These are phyloP conservation scores for Boechera retrofracta DNA, from an alignment of 345 rosid genomes.

Conservation along the genomic window DNA sequence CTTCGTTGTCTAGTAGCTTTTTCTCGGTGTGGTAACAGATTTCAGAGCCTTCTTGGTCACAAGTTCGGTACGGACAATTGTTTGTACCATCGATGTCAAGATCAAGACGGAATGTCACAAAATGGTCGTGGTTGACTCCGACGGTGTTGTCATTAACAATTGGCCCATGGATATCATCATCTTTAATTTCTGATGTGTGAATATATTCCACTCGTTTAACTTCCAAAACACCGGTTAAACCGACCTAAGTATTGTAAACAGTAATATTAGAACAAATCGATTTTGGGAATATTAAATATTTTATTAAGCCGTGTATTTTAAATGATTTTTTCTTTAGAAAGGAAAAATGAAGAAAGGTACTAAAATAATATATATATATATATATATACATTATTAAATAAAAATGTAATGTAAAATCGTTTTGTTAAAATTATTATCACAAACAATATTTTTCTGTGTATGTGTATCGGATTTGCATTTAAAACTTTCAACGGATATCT, in stretches of 20 bases:
- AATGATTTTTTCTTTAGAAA: too few relatives aligned
- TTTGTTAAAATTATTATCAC: too few relatives aligned
- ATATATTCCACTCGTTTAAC: slow-evolving; percentile 47
- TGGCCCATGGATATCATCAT: slow-evolving; percentile 52
- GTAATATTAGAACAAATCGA: not conserved
- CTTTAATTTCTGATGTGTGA: slow-evolving; percentile 44
- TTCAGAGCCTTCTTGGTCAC: slow-evolving; percentile 29
- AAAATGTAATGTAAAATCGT: too few relatives aligned
- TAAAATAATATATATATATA: too few relatives aligned
- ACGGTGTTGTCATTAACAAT: slow-evolving; percentile 51
- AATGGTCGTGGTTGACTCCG: slow-evolving; percentile 58
- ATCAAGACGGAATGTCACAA: slow-evolving; percentile 52
- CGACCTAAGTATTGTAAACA: slow-evolving; percentile 40
- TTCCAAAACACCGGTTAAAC: slow-evolving; percentile 54
- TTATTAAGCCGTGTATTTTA: too few relatives aligned
- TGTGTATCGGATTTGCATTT: too few relatives aligned
- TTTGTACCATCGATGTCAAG: slow-evolving; percentile 55
- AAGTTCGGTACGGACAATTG: slow-evolving; percentile 50
- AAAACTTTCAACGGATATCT: too few relatives aligned
- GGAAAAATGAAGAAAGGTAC: too few relatives aligned
- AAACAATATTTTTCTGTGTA: too few relatives aligned
- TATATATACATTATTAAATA: too few relatives aligned
- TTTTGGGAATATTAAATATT: too few relatives aligned
- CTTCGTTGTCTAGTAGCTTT: slow-evolving; percentile 52
- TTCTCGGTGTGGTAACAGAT: slow-evolving; percentile 46